Evolutionary conservation across 495 filamentous ascomycete genomes (phyloP).

Genomic region (Gamarada debralockiae): DNA sequence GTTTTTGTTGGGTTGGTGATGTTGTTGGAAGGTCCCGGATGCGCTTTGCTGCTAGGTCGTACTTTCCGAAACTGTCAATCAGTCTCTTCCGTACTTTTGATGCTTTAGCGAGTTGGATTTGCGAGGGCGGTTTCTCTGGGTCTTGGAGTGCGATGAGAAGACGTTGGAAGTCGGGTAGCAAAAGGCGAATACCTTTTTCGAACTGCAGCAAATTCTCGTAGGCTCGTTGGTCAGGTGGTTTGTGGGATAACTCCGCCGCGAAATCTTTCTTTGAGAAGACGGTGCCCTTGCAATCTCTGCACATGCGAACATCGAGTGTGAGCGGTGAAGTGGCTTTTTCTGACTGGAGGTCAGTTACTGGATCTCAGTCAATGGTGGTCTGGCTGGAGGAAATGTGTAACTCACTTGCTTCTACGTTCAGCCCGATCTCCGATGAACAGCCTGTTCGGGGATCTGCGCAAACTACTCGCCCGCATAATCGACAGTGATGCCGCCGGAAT

Average conservation of each 20-base stretch:
- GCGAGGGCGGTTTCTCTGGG: slow-evolving; percentile 66
- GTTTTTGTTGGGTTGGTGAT: slow-evolving; percentile 65
- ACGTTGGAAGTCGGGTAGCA: slow-evolving; percentile 85
- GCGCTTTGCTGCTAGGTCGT: slow-evolving; percentile 77
- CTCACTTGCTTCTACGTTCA: slow-evolving; percentile 73
- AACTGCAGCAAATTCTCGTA: slow-evolving; percentile 90
- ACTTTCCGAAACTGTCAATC: slow-evolving; percentile 87
- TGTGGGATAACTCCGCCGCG: slow-evolving; percentile 58
- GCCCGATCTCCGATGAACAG: slow-evolving; percentile 79
- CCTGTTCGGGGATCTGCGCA: slow-evolving; percentile 80
- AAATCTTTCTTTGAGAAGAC: slow-evolving; percentile 87
- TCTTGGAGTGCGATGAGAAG: slow-evolving; percentile 60
- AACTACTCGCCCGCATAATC: slow-evolving; percentile 87
- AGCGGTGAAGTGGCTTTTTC: slow-evolving; percentile 63
- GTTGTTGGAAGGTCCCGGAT: slow-evolving; percentile 73
- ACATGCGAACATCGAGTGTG: slow-evolving; percentile 82
- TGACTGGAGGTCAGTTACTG: slow-evolving; percentile 43
- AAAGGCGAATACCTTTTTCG: slow-evolving; percentile 77
- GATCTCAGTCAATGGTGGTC: slow-evolving; percentile 22
- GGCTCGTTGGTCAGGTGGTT: slow-evolving; percentile 71
- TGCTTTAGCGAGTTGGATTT: slow-evolving; percentile 77
- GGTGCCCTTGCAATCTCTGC: slow-evolving; percentile 79
- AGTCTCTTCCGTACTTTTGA: slow-evolving; percentile 87
- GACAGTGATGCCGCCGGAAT: slow-evolving; percentile 89
- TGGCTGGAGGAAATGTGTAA: slow-evolving; percentile 9